phyloP scores from a whole-genome alignment of 768 basidiomycete species.

The Mycena venus region DNA sequence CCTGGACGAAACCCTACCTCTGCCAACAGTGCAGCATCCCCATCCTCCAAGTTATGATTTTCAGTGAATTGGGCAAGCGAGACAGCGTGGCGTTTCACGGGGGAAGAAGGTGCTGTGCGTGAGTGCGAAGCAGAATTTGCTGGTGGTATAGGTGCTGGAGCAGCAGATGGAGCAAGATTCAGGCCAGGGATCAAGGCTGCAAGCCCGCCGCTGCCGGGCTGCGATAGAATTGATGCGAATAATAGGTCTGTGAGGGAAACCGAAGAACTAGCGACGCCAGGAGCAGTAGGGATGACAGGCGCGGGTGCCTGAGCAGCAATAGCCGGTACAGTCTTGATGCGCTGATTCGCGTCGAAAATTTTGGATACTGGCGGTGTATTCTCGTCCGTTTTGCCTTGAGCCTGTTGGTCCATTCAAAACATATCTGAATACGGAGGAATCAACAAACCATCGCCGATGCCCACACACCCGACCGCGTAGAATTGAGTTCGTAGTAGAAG shows the following conservation, averaged over 20 bases:
- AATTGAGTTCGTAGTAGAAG: background rate
- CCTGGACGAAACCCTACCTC: background rate
- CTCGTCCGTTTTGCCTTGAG: background rate
- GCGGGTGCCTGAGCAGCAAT: background rate
- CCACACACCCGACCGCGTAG: background rate
- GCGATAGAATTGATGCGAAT: background rate
- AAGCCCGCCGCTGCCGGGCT: background rate
- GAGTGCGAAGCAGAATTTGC: background rate
- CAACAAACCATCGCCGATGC: background rate
- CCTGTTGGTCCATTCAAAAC: background rate
- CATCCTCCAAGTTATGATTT: background rate
- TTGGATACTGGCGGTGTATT: background rate
- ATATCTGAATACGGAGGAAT: background rate
- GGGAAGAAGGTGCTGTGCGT: background rate
- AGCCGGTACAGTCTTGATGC: background rate
- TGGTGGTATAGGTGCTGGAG: background rate
- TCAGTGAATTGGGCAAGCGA: background rate
- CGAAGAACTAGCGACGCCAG: background rate
- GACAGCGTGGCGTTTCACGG: background rate
- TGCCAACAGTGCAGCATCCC: background rate
- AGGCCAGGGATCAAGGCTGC: background rate
- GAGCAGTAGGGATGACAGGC: background rate
- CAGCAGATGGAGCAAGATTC: background rate
- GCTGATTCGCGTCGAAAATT: background rate
- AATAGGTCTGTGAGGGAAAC: background rate